Evolutionary conservation across 2,329 filamentous ascomycete species (phyloP), one percentile per base, ranked within the genome.

Genomic region (Pseudogymnoascus destructans): DNA sequence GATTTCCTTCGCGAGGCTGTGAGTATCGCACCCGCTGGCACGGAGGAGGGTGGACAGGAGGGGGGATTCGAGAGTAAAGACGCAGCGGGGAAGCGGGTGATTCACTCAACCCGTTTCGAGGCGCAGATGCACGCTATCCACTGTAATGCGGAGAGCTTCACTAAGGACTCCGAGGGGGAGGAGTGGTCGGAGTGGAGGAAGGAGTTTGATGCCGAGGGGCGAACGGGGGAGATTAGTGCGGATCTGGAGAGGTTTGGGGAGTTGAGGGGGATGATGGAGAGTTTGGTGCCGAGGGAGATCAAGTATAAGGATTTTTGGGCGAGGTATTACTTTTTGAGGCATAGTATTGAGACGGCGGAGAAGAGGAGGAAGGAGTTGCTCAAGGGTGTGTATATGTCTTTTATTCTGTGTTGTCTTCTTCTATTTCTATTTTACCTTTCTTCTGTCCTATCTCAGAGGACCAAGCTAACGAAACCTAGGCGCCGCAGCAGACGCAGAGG

Each of bases 91-190:
- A 96, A 93, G 76, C 80, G 93, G 58, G 89, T 97, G 13, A 95
- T 97, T 63, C 93, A 98, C 70, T 88, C 89, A 1, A 95, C 90
- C 57, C 81, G 93, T 61, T 92, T 96, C 69, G 93, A 98, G 68
- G 93, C 93, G 0, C 93, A 97, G 72, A 76, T 98, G 61, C 92
- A 98, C 69, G 90, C 95, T 32, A 91, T 98, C 60, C 93, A 98
- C 71, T 91, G 89, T 3, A 87, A 84, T 17, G 72, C 84, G 36
- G 86, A 93, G 62, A 88, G 84, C 65, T 95, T 97, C 72, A 80
- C 81, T 58, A 86, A 87, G 68, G 90, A 97, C 67, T 89, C 91
- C 0, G 78, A 80, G 6, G 84, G 84, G 55, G 77, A 80, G 11
- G 84, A 95, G 70, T 97, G 86, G 75, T 78, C 82, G 8, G 71